phyloP scores from a whole-genome alignment of 306 rosid genomes.

The Quercus wislizeni region DNA sequence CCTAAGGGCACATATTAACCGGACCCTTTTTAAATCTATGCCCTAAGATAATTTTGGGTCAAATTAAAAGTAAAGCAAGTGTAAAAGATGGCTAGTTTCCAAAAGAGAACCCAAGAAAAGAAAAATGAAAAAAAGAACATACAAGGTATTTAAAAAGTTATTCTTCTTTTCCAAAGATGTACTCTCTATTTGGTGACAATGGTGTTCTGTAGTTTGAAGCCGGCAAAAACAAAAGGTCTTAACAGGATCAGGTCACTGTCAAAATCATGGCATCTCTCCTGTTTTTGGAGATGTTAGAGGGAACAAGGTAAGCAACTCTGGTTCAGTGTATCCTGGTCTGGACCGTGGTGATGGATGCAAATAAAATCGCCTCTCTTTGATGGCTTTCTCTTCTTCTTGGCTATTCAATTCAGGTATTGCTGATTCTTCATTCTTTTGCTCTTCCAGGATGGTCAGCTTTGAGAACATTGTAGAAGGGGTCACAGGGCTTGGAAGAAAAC shows the following conservation, averaged over 20 bases:
- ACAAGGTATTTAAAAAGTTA: background rate
- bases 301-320: slow-evolving; percentile 65
- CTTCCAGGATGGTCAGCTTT: slow-evolving; percentile 42
- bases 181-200: background rate
- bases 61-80: background rate
- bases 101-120: background rate
- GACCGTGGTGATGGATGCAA: slow-evolving; percentile 77
- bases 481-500: slow-evolving; percentile 43
- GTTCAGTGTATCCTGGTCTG: slow-evolving; percentile 41
- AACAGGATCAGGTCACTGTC: slow-evolving; percentile 1
- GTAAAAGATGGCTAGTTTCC: background rate
- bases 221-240: background rate
- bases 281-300: slow-evolving; percentile 55
- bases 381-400: slow-evolving; percentile 75
- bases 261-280: slow-evolving; percentile 20
- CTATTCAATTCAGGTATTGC: slow-evolving; percentile 24
- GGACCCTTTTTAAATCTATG: background rate
- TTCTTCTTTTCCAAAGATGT: slow-evolving; percentile 13
- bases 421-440: slow-evolving; percentile 29
- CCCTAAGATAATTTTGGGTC: background rate
- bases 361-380: slow-evolving; percentile 68
- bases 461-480: slow-evolving; percentile 71
- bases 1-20: no score
- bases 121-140: background rate
- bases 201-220: slow-evolving; percentile 3